Conservation (phyloP, 352 stramenopile genomes). For the Phytophthora kernoviae region DNA sequence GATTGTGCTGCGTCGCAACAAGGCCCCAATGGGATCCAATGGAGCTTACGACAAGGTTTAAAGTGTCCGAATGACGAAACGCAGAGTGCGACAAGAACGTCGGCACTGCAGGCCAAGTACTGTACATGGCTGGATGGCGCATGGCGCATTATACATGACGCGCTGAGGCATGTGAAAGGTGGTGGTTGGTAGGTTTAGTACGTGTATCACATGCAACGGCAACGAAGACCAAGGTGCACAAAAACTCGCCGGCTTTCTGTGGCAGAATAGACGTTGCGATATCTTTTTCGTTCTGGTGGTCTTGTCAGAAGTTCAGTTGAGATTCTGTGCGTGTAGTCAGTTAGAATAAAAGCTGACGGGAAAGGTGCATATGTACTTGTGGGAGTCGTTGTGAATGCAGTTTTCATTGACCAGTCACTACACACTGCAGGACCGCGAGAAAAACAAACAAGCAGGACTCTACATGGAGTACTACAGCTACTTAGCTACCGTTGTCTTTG, state of each 20-base stretch:
- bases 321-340: slow-evolving; percentile 3
- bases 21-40: slow-evolving; percentile 34
- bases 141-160: slow-evolving; percentile 6
- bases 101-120: neutral
- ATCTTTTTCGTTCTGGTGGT: slow-evolving; percentile 25
- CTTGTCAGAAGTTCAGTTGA: neutral
- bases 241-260: slow-evolving; percentile 31
- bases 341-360: no score
- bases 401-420: slow-evolving; percentile 24
- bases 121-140: neutral
- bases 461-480: neutral
- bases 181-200: slow-evolving; percentile 41
- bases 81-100: slow-evolving; percentile 21
- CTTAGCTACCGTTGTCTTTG: slow-evolving; percentile 16
- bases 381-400: slow-evolving; percentile 2
- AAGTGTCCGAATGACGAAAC: slow-evolving; percentile 14
- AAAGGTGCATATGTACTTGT: no score
- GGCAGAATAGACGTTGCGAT: slow-evolving; percentile 42
- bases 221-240: slow-evolving; percentile 33
- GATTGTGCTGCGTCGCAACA: slow-evolving; percentile 62
- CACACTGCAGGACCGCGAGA: slow-evolving; percentile 5
- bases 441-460: neutral
- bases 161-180: slow-evolving; percentile 15
- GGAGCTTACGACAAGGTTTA: slow-evolving; percentile 84
- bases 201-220: slow-evolving; percentile 31